Conservation (phyloP, 2,329 filamentous ascomycete genomes). For the Parafenestella ontariensis region DNA sequence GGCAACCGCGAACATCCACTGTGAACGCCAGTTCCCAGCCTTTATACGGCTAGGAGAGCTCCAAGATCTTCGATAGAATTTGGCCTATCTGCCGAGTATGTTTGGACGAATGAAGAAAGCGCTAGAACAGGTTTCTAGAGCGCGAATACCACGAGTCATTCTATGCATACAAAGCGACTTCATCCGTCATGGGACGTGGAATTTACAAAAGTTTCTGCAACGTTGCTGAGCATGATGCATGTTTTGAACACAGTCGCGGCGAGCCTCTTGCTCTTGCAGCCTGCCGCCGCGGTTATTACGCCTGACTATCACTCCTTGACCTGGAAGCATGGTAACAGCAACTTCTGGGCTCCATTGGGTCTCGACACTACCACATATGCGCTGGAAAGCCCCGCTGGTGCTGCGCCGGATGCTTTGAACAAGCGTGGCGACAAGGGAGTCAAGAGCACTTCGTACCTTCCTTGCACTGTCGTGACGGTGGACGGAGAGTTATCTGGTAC, state of each 20-base stretch:
- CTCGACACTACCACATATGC: constrained; percentile 2
- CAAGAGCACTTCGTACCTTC: not conserved
- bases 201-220: not conserved
- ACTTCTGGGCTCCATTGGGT: constrained; percentile 7
- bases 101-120: not conserved
- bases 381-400: constrained; percentile 2
- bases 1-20: not conserved
- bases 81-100: not conserved
- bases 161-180: not conserved
- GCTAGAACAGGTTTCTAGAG: not conserved
- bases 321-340: constrained; percentile 2
- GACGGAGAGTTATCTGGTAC: not conserved
- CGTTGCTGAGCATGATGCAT: not conserved
- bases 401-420: not conserved
- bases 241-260: not conserved
- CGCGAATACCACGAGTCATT: not conserved
- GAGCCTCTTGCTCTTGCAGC: not conserved
- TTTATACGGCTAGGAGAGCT: not conserved
- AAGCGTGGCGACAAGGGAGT: not conserved
- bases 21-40: not conserved
- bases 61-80: not conserved
- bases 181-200: not conserved
- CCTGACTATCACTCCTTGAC: constrained; percentile 5
- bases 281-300: not conserved
- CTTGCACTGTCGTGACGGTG: not conserved